Base-by-base conservation (phyloP, 2,329 filamentous ascomycete species). In the Diaporthe velutina region DNA sequence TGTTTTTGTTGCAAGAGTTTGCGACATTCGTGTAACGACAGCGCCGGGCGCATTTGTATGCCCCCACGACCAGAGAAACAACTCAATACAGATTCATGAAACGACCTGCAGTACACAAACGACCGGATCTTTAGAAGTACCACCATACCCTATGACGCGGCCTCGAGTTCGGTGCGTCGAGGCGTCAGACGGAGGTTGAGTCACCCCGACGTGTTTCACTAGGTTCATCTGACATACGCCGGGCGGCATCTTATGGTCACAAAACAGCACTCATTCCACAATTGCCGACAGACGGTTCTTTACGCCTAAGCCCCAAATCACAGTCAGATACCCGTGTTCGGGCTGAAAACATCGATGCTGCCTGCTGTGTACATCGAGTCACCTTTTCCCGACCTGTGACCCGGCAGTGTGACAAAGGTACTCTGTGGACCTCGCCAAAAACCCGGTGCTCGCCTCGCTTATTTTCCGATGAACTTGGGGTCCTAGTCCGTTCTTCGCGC, bases 141-240 rank as follows among this genome's bases (percentile, higher is more conserved):
- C 8, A 28, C 22, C 30, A 50, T 8, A 40, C 48, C 30, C 48
- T 68, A 33, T 68, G 48, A 68, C 64, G 45, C 64, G 45, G 48
- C 64, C 33, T 68, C 30, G 1, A 54, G n/a, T 28, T 19, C 15
- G n/a, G n/a, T 68, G n/a, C 48, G 33, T 40, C 2, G 30, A 54
- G 15, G 64, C 22, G 61, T 68, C 33, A 68, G 64, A 68, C 64
- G 64, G 70, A 71, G 55, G 55, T 60, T 71, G 70, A 71, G 70
- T 71, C 70, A 71, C 70, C 15, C 70, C 70, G 70, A 33, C 15
- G 25, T 17, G 70, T 52, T 61, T 50, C 48, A 68, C 42, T 42
- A 71, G 15, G 42, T 30, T n/a, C 45, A 9, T 61, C 70, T 71
- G 55, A 52, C 70, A 50, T n/a, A 52, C 33, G 45, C 45, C 13